These are phyloP conservation scores for Immersiella caudata DNA, from an alignment of 495 filamentous ascomycete species.

Conservation along the genomic window DNA sequence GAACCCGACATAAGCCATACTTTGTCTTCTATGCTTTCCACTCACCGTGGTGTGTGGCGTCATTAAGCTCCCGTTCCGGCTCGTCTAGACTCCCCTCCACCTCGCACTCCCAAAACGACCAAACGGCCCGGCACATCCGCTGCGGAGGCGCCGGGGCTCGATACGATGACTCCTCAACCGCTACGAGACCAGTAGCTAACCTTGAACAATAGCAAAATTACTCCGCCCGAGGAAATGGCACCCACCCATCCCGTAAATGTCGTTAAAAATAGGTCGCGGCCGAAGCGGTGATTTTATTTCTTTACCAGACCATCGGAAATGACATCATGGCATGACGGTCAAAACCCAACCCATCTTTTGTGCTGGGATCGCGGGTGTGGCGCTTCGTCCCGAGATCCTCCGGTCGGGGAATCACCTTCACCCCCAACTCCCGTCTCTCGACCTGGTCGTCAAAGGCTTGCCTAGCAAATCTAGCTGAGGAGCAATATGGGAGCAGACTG, in stretches of 20 bases:
- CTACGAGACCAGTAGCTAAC: neutral
- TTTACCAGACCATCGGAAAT: neutral
- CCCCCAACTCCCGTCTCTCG: neutral
- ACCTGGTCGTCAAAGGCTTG: neutral
- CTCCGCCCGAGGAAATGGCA: neutral
- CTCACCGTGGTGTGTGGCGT: too few species aligned
- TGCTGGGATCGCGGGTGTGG: neutral
- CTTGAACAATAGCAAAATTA: neutral
- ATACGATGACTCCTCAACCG: conserved; percentile 1
- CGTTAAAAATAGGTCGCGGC: neutral
- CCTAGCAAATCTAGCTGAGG: neutral
- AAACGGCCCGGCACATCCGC: neutral
- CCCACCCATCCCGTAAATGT: neutral
- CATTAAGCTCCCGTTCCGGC: neutral
- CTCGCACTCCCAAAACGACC: neutral
- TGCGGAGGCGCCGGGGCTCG: neutral
- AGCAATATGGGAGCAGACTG: neutral
- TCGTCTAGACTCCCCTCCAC: neutral
- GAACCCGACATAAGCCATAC: neutral
- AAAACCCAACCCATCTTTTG: neutral
- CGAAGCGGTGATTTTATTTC: neutral
- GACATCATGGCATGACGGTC: neutral
- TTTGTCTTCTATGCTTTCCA: neutral
- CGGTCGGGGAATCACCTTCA: neutral
- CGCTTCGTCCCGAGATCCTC: neutral